phyloP scores from a whole-genome alignment of 257 asterid genomes.

The Schizonepeta tenuifolia region DNA sequence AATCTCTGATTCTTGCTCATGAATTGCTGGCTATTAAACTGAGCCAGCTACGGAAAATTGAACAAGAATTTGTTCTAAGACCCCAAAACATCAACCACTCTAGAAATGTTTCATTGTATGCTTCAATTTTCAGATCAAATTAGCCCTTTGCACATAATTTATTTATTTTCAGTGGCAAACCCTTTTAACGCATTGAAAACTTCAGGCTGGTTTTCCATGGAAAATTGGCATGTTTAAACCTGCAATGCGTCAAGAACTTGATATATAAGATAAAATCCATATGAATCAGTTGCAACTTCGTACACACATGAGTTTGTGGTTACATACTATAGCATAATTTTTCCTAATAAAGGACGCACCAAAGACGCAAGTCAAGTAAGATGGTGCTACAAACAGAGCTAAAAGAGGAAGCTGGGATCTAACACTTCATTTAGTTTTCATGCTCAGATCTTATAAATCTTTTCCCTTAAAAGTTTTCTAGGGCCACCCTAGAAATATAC shows the following conservation, averaged over 20 bases:
- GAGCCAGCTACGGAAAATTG: neutral
- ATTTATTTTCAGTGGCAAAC: constrained; percentile 17
- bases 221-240: neutral
- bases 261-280: neutral
- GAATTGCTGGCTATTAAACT: neutral
- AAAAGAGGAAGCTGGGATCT: neutral
- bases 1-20: no score
- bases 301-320: neutral
- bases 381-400: neutral
- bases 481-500: neutral
- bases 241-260: neutral
- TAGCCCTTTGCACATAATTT: neutral
- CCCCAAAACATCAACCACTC: neutral
- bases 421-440: neutral
- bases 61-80: neutral
- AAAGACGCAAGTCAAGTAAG: constrained; percentile 7
- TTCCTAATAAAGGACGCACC: neutral
- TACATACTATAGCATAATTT: neutral
- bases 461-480: neutral
- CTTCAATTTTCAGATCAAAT: neutral
- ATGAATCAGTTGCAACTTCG: neutral
- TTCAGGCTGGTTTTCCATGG: constrained; percentile 4
- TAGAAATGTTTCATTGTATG: neutral
- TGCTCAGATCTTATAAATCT: neutral
- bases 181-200: constrained; percentile 4